A percentile compares a stretch with the other conserved stretches of the same genome.
Conservation (phyloP, 768 basidiomycete species). For the Suillus subalutaceus region DNA sequence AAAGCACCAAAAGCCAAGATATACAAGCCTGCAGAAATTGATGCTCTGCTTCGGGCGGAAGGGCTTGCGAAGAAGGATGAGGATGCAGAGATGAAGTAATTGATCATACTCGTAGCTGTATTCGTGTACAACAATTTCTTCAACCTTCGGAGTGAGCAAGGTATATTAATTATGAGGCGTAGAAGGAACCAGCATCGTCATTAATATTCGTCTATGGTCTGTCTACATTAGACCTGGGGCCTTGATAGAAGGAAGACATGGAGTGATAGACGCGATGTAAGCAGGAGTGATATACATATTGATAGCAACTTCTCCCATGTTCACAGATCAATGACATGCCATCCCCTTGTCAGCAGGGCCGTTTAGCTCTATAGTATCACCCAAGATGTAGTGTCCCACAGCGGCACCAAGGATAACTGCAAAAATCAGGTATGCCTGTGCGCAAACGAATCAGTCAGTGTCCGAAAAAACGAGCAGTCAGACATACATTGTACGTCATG, state of each 20-base stretch:
- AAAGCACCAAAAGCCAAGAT: constrained; percentile 90
- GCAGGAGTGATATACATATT: too few species aligned
- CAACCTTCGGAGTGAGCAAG: not conserved
- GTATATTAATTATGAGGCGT: constrained; percentile 2
- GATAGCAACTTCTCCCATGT: not conserved
- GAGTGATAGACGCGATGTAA: not conserved
- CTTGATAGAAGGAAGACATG: not conserved
- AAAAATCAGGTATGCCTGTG: constrained; percentile 81
- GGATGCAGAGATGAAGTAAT: constrained; percentile 75
- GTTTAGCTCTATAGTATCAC: constrained; percentile 63
- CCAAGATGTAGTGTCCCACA: constrained; percentile 81
- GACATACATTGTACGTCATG: constrained; percentile 93
- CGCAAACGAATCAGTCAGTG: constrained; percentile 6
- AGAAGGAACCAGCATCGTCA: not conserved
- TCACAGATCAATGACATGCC: constrained; percentile 67
- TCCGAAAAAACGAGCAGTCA: not conserved
- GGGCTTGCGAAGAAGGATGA: constrained; percentile 89
- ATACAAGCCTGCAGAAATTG: constrained; percentile 86
- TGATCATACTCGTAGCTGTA: constrained; percentile 15
- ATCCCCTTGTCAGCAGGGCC: constrained; percentile 57
- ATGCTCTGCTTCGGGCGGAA: constrained; percentile 75
- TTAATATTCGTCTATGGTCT: not conserved
- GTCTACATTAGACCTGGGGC: not conserved
- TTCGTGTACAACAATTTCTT: constrained; percentile 7
- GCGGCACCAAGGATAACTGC: constrained; percentile 84